Evolutionary conservation across 805 yeast species (phyloP), one percentile per base, ranked within the genome.

Genomic region (Suhomyces faveliae): DNA sequence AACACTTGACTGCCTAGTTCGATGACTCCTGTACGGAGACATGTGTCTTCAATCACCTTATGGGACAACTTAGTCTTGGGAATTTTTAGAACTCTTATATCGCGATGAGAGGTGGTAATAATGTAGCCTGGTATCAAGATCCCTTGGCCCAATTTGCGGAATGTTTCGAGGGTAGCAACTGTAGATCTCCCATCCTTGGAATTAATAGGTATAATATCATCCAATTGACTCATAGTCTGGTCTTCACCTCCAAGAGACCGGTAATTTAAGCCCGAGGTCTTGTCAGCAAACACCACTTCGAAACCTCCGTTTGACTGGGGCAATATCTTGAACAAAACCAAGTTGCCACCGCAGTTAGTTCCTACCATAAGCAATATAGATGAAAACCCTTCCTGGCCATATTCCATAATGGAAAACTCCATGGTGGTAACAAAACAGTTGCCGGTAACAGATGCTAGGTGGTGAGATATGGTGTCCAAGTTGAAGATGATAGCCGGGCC

Each of bases 281-380:
- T 71, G 42, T 69, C 84, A 6, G 79, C 71, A 48, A 76, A 76
- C 21, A 75, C 76, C 0, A 81, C 86, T 23, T 71, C 68, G 59
- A 83, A 89, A 0, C 92, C 94, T 5, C 73, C 74, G 40, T 75
- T 65, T 0, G 76, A 68, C 38, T 75, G 77, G 1, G 96, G 96
- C 3, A 83, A 61, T 2, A 91, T 65, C 57, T 83, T 82, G 65
- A 78, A 88, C 0, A 82, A 74, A 22, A 84, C 51, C 10, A 89
- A 59, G 47, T 87, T 71, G 13, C 78, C 86, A 13, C 97, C 97
- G 12, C 69, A 68, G 47, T 81, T 79, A 0, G 96, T 86, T 20
- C 98, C 98, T 10, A 84, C 86, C 20, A 80, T 66, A 66, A 91
- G 64, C 21, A 87, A 57, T 30, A 91, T 79, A n/a, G 89, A 83